Conservation (phyloP, 345 rosid species). For the Gossypium anomalum region DNA sequence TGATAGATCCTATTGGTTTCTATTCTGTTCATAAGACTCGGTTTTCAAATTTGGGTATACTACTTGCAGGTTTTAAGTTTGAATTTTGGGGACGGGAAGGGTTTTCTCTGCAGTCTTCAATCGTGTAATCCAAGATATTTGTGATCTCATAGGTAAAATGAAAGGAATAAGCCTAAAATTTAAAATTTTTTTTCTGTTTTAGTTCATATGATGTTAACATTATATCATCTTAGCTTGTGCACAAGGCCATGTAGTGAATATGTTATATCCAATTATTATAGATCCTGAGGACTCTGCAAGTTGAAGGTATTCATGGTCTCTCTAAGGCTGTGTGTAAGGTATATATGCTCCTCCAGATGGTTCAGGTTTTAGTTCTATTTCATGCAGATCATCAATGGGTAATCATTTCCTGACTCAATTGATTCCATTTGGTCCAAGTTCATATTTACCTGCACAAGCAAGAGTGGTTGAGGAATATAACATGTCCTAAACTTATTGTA, state of each 20-base stretch:
- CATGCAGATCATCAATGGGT: conserved; percentile 52
- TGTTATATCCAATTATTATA: conserved; percentile 18
- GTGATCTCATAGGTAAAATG: not conserved
- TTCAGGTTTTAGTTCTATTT: conserved; percentile 71
- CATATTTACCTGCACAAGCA: conserved; percentile 78
- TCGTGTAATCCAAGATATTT: not conserved
- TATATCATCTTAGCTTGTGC: conserved; percentile 6
- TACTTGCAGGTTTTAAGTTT: not conserved
- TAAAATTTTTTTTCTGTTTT: not conserved
- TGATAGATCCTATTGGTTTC: not conserved
- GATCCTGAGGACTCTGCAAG: conserved; percentile 84
- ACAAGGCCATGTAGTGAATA: not conserved
- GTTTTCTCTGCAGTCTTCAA: not conserved
- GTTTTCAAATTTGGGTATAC: not conserved
- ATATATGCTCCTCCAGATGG: conserved; percentile 79
- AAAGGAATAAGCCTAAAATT: not conserved
- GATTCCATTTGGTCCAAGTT: conserved; percentile 79
- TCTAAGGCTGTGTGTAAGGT: conserved; percentile 52
- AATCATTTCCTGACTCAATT: conserved; percentile 43
- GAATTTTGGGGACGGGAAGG: not conserved
- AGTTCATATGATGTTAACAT: not conserved
- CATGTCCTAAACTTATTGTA: conserved; percentile 64
- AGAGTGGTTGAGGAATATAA: conserved; percentile 81
- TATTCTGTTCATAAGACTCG: not conserved
- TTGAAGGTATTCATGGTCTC: conserved; percentile 84